phyloP scores from a whole-genome alignment of 2,329 filamentous ascomycete genomes.

The Chrysosporium queenslandicum region DNA sequence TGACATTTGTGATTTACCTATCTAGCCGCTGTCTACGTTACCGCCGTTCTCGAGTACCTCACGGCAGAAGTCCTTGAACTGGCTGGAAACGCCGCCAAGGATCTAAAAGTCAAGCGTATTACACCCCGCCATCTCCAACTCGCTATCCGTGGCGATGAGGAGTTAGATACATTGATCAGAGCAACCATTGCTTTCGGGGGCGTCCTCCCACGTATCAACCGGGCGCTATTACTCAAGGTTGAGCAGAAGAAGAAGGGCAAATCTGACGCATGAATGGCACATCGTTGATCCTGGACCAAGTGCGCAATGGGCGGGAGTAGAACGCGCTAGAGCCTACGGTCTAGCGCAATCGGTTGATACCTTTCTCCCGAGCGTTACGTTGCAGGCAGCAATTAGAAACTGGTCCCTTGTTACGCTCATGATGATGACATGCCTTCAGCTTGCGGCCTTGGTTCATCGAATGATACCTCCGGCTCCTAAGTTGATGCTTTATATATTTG shows the following conservation, averaged over 20 bases:
- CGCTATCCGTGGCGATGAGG: slow-evolving; percentile 95
- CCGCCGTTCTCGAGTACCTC: slow-evolving; percentile 95
- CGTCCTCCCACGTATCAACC: slow-evolving; percentile 98
- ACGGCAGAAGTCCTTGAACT: slow-evolving; percentile 98
- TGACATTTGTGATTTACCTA: slow-evolving; percentile 4
- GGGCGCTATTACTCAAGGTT: slow-evolving; percentile 86
- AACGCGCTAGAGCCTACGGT: not conserved
- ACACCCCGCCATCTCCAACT: slow-evolving; percentile 95
- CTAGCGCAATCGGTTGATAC: not conserved
- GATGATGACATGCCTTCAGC: not conserved
- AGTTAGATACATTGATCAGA: slow-evolving; percentile 92
- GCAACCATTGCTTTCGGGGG: slow-evolving; percentile 97
- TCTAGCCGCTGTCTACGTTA: slow-evolving; percentile 84
- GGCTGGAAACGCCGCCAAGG: slow-evolving; percentile 97
- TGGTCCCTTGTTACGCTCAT: not conserved
- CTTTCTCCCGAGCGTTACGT: not conserved
- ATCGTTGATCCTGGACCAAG: not conserved
- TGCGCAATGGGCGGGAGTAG: not conserved
- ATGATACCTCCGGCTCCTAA: not conserved
- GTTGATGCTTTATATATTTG: slow-evolving; percentile 11
- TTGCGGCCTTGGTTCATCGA: not conserved
- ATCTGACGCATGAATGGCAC: slow-evolving; percentile 1
- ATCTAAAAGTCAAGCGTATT: slow-evolving; percentile 99
- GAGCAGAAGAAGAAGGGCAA: slow-evolving; percentile 82
- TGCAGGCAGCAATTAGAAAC: not conserved